A percentile compares a stretch with the other conserved stretches of the same genome.
Evolutionary conservation across 495 filamentous ascomycete species (phyloP).

Genomic region (Penicillium coffeae): DNA sequence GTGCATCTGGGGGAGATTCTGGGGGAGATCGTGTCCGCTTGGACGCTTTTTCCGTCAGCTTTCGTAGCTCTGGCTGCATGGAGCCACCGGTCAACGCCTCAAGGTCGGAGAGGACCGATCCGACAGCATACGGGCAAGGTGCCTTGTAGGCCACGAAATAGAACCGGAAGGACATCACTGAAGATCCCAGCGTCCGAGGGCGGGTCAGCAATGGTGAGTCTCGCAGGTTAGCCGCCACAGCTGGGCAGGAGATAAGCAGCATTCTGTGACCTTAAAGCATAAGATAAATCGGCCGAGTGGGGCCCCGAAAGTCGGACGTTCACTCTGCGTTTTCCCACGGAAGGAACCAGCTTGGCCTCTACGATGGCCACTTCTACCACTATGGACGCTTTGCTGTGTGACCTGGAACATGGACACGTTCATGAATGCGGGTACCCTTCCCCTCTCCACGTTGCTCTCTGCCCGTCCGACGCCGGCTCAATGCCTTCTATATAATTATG

Average conservation of each 20-base stretch:
- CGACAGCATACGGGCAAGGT: conserved; percentile 5
- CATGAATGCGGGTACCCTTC: conserved; percentile 10
- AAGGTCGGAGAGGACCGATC: conserved; percentile 26
- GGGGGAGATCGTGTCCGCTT: too few species aligned
- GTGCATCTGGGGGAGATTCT: too few species aligned
- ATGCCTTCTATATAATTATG: conserved; percentile 7
- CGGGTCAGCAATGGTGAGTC: not conserved
- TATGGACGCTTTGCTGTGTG: conserved; percentile 3
- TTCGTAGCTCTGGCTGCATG: too few species aligned
- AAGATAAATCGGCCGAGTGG: conserved; percentile 27
- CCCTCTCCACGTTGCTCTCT: conserved; percentile 11
- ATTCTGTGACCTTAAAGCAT: conserved; percentile 40
- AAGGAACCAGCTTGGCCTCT: too few species aligned
- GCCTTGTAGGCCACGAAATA: conserved; percentile 13
- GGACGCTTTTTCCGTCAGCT: too few species aligned
- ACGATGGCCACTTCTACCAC: conserved; percentile 6
- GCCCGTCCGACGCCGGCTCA: conserved; percentile 37
- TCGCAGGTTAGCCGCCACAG: not conserved
- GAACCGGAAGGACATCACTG: not conserved
- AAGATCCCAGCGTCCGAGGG: not conserved
- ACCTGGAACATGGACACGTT: conserved; percentile 2
- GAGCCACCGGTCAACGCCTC: not conserved
- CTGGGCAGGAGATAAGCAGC: conserved; percentile 34
- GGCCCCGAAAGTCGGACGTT: conserved; percentile 39
- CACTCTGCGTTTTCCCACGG: conserved; percentile 15